These are phyloP conservation scores for Fusarium pilosicola DNA, from an alignment of 2,329 filamentous ascomycete species.

Conservation along the genomic window DNA sequence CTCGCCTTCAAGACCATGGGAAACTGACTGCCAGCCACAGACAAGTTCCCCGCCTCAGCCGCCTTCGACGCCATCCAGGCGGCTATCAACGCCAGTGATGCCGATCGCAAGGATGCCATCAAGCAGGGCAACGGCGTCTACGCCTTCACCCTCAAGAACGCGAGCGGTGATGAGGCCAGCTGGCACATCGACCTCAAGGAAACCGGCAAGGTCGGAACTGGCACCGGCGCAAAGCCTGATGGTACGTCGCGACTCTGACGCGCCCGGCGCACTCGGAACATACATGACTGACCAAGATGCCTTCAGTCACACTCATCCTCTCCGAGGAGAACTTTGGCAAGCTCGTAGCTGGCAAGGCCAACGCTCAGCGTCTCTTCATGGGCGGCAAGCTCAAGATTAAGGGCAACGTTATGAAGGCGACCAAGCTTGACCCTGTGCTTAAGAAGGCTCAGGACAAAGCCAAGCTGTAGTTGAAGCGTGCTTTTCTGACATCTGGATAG, in stretches of 20 bases:
- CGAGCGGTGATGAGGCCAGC: constrained; percentile 78
- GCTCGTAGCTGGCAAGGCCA: constrained; percentile 86
- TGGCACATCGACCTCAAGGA: constrained; percentile 98
- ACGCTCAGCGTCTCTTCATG: constrained; percentile 97
- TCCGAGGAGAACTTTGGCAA: constrained; percentile 88
- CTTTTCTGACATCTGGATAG: not conserved
- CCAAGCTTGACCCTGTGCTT: constrained; percentile 92
- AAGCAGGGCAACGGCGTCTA: constrained; percentile 90
- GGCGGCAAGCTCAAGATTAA: constrained; percentile 98
- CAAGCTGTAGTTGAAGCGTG: constrained; percentile 71
- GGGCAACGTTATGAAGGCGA: constrained; percentile 98
- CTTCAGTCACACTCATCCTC: constrained; percentile 81
- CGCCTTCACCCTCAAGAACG: constrained; percentile 92
- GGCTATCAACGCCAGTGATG: constrained; percentile 73
- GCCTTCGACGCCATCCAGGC: constrained; percentile 90
- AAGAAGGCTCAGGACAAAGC: constrained; percentile 87
- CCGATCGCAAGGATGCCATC: constrained; percentile 86
- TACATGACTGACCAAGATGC: not conserved
- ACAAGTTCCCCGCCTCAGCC: constrained; percentile 86
- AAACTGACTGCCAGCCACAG: constrained; percentile 52
- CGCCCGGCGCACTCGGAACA: not conserved
- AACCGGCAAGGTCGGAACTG: constrained; percentile 82
- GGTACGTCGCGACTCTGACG: constrained; percentile 62
- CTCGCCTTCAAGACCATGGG: not conserved
- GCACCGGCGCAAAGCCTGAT: constrained; percentile 81